These are phyloP conservation scores for Aspergillus ostianus DNA, from an alignment of 495 filamentous ascomycete genomes.

Conservation along the genomic window DNA sequence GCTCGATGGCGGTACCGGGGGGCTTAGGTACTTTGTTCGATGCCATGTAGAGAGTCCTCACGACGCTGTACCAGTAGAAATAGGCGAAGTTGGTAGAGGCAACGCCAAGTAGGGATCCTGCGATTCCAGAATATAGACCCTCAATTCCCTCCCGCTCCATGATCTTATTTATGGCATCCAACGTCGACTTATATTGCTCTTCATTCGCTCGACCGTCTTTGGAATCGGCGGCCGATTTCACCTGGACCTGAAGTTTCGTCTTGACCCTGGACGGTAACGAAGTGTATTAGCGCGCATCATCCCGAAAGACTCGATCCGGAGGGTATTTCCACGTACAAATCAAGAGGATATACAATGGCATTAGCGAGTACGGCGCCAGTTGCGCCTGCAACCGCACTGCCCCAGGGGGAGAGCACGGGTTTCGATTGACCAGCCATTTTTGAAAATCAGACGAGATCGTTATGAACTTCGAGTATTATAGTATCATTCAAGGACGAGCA, in stretches of 20 bases:
- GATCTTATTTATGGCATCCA: conserved; percentile 88
- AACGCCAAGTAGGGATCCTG: conserved; percentile 82
- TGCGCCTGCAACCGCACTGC: conserved; percentile 85
- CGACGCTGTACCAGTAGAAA: conserved; percentile 98
- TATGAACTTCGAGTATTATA: not conserved
- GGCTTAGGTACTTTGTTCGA: conserved; percentile 58
- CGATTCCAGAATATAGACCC: conserved; percentile 88
- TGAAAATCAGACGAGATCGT: not conserved
- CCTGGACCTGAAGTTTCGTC: conserved; percentile 94
- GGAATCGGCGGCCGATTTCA: conserved; percentile 56
- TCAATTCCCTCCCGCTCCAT: conserved; percentile 72
- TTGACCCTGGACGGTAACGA: conserved; percentile 65
- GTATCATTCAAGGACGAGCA: not conserved
- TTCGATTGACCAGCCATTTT: conserved; percentile 82
- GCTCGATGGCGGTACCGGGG: conserved; percentile 81
- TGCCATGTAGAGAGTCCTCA: conserved; percentile 77
- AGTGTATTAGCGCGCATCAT: conserved; percentile 7
- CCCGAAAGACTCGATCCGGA: not conserved
- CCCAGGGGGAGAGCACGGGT: conserved; percentile 86
- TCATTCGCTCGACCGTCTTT: conserved; percentile 36
- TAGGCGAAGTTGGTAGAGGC: conserved; percentile 99
- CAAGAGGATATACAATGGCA: conserved; percentile 91
- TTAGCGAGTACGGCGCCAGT: conserved; percentile 94
- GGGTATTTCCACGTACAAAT: conserved; percentile 68
- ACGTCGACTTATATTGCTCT: conserved; percentile 77